Conservation (phyloP, 2,329 filamentous ascomycete genomes). For the Fusarium sp. region DNA sequence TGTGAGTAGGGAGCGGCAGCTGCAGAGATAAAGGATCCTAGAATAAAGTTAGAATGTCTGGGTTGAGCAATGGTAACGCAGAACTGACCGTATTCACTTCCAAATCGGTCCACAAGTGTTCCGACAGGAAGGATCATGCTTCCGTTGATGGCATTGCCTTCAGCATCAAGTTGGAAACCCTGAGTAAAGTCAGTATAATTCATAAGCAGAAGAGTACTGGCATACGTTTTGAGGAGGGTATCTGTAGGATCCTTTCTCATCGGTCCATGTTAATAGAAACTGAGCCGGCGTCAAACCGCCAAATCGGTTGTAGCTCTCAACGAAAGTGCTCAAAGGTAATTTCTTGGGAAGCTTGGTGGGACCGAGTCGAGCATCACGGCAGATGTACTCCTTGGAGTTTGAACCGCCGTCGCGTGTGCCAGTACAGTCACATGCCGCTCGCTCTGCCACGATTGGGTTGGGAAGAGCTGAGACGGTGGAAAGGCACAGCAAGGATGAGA, state of each 20-base stretch:
- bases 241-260: conserved; percentile 42
- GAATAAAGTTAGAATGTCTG: conserved; percentile 2
- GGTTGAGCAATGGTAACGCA: neutral
- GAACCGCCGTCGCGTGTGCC: conserved; percentile 38
- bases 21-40: conserved; percentile 54
- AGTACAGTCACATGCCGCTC: conserved; percentile 36
- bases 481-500: conserved; percentile 29
- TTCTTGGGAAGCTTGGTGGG: conserved; percentile 51
- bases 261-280: conserved; percentile 54
- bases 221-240: conserved; percentile 55
- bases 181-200: neutral
- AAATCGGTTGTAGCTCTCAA: conserved; percentile 53
- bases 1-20: conserved; percentile 60
- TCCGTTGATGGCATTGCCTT: conserved; percentile 54
- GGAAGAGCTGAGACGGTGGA: conserved; percentile 33
- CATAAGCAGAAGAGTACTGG: accelerated
- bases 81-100: conserved; percentile 55
- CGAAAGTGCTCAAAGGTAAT: conserved; percentile 49
- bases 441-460: conserved; percentile 1
- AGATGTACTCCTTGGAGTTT: conserved; percentile 46
- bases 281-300: conserved; percentile 55
- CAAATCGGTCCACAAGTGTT: conserved; percentile 61
- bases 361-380: conserved; percentile 53
- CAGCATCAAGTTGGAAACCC: conserved; percentile 54
- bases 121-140: conserved; percentile 55